These are phyloP conservation scores for Solanum rostratum DNA, from an alignment of 257 asterid species.

Conservation along the genomic window DNA sequence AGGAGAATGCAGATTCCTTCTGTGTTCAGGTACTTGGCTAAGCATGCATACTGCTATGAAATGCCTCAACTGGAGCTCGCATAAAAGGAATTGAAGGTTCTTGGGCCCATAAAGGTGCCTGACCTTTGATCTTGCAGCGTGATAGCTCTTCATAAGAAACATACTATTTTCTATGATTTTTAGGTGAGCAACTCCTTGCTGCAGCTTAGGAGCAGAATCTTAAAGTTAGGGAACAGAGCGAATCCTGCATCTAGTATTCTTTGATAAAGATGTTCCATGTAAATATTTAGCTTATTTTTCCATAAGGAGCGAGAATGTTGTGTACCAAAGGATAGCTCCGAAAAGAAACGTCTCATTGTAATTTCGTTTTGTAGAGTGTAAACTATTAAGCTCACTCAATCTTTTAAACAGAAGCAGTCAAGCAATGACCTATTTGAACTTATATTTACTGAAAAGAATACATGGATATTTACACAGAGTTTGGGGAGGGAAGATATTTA, in stretches of 20 bases:
- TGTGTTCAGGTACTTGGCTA: not conserved
- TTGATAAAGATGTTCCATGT: not conserved
- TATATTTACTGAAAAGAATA: not conserved
- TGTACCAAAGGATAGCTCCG: not conserved
- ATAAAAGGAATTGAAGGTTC: not conserved
- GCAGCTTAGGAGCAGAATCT: not conserved
- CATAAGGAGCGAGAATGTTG: not conserved
- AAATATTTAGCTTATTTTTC: not conserved
- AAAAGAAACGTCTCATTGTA: not conserved
- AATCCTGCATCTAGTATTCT: not conserved
- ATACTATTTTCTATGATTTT: not conserved
- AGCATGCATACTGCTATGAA: not conserved
- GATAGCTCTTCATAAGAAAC: not conserved
- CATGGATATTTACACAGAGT: not conserved
- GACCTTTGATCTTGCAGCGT: not conserved
- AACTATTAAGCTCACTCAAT: not conserved
- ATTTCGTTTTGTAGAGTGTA: not conserved
- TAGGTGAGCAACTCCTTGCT: not conserved
- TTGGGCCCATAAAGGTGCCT: not conserved
- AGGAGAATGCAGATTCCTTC: not conserved
- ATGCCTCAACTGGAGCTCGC: not conserved
- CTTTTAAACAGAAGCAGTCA: not conserved
- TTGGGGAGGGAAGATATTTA: not conserved
- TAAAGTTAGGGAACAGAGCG: not conserved
- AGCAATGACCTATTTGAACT: not conserved